A percentile compares a stretch with the other conserved stretches of the same genome.
These are phyloP conservation scores for Acacia pycnantha DNA, from an alignment of 331 rosid genomes.

Conservation along the genomic window DNA sequence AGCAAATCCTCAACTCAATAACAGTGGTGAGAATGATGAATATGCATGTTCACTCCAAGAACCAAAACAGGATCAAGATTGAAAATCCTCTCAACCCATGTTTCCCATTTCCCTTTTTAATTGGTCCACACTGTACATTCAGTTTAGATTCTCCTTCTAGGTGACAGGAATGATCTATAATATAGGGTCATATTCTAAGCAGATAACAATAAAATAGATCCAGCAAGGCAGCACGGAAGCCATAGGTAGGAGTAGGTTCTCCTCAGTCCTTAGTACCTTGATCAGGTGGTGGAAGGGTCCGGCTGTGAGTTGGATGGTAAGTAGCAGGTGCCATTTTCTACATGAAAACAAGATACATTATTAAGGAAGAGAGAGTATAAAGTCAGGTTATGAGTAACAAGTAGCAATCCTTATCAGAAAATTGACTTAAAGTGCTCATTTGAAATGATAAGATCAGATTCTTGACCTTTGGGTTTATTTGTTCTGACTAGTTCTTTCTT, in stretches of 20 bases:
- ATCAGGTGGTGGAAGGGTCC: conserved; percentile 88
- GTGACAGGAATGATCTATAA: conserved; percentile 17
- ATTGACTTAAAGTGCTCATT: not conserved
- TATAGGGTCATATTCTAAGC: conserved; percentile 14
- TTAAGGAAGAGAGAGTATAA: conserved; percentile 21
- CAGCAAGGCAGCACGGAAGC: conserved; percentile 3
- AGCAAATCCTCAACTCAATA: conserved; percentile 27
- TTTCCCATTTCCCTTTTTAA: not conserved
- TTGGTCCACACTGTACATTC: not conserved
- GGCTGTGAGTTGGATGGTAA: conserved; percentile 81
- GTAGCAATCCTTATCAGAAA: conserved; percentile 8
- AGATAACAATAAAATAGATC: conserved; percentile 27
- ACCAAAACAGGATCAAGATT: conserved; percentile 1
- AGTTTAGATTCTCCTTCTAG: conserved; percentile 10
- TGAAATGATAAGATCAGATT: not conserved
- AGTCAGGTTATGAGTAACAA: not conserved
- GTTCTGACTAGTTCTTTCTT: not conserved
- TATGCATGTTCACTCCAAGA: not conserved
- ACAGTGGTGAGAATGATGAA: not conserved
- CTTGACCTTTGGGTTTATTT: not conserved
- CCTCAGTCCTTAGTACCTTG: conserved; percentile 56
- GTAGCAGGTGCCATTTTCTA: conserved; percentile 76
- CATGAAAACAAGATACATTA: conserved; percentile 22
- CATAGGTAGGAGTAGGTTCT: conserved; percentile 16
- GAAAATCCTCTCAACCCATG: not conserved